phyloP scores from a whole-genome alignment of 192 early-diverging fungal species.

The Backusella liffmaniae region DNA sequence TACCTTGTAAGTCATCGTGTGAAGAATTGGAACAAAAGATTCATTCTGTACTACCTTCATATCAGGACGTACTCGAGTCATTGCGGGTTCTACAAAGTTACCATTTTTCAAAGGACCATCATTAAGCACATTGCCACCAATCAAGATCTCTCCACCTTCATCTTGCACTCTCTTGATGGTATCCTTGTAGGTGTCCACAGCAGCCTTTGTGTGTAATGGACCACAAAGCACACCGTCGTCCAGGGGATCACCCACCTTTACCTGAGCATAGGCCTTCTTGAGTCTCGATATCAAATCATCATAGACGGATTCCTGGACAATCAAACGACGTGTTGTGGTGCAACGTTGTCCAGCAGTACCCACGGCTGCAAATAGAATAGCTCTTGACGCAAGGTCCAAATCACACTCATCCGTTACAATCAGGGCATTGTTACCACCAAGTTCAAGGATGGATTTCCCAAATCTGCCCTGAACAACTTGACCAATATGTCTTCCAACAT shows the following conservation, averaged over 20 bases:
- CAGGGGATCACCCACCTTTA: constrained; percentile 87
- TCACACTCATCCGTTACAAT: constrained; percentile 92
- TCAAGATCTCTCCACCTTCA: constrained; percentile 84
- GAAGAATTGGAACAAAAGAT: constrained; percentile 93
- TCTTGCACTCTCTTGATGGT: constrained; percentile 76
- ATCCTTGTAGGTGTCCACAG: constrained; percentile 72
- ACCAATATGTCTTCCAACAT: constrained; percentile 73
- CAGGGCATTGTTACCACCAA: constrained; percentile 96
- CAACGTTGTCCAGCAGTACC: constrained; percentile 96
- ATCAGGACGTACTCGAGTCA: constrained; percentile 75
- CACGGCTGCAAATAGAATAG: constrained; percentile 91
- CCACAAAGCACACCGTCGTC: constrained; percentile 83
- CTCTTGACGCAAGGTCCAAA: constrained; percentile 81
- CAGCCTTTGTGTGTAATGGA: constrained; percentile 85
- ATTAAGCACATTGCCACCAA: constrained; percentile 77
- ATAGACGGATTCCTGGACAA: constrained; percentile 86
- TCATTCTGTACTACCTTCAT: constrained; percentile 88
- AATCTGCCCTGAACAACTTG: constrained; percentile 81
- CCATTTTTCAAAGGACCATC: constrained; percentile 52
- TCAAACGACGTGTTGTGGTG: constrained; percentile 88
- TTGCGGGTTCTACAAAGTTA: constrained; percentile 92
- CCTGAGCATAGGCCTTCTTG: constrained; percentile 80
- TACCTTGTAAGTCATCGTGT: constrained; percentile 74
- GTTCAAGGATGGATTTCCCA: constrained; percentile 83
- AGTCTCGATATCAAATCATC: constrained; percentile 79